A percentile compares a stretch with the other conserved stretches of the same genome.
These are phyloP conservation scores for Xanthoconium separans DNA, from an alignment of 1,284 basidiomycete genomes.

Conservation along the genomic window DNA sequence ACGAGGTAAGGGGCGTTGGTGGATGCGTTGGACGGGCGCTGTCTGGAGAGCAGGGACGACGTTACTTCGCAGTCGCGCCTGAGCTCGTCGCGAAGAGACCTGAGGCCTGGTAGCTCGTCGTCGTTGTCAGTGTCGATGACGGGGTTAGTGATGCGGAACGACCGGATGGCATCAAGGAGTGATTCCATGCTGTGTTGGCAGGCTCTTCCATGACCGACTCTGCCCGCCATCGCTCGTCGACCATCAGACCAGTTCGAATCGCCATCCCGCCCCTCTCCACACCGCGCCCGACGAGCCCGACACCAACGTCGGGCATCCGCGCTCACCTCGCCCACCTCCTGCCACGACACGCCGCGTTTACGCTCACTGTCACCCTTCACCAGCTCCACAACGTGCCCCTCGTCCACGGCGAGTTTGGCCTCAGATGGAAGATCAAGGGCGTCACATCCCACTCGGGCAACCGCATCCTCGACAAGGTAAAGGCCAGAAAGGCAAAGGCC, in stretches of 20 bases:
- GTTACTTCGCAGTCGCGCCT: slow-evolving; percentile 40
- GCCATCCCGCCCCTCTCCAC: not conserved
- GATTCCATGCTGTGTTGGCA: not conserved
- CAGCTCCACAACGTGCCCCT: slow-evolving; percentile 76
- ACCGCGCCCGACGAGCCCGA: slow-evolving; percentile 3
- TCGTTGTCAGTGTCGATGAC: slow-evolving; percentile 6
- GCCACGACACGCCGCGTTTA: slow-evolving; percentile 54
- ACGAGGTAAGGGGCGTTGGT: slow-evolving; percentile 73
- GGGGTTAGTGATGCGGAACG: not conserved
- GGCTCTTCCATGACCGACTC: slow-evolving; percentile 7
- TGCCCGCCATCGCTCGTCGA: slow-evolving; percentile 27
- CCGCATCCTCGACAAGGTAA: slow-evolving; percentile 38
- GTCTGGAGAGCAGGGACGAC: not conserved
- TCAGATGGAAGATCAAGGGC: slow-evolving; percentile 75
- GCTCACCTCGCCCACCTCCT: slow-evolving; percentile 33
- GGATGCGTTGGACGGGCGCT: not conserved
- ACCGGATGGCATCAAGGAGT: not conserved
- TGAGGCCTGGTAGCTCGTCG: slow-evolving; percentile 37
- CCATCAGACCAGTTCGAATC: slow-evolving; percentile 15
- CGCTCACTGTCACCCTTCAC: slow-evolving; percentile 64
- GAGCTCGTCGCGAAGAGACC: slow-evolving; percentile 40
- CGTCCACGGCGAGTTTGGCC: slow-evolving; percentile 70
- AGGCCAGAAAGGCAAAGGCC: slow-evolving; percentile 38
- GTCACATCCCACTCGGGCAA: slow-evolving; percentile 45
- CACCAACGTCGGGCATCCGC: slow-evolving; percentile 18